phyloP scores from a whole-genome alignment of 2,329 filamentous ascomycete genomes.

The Hansfordia pulvinata region DNA sequence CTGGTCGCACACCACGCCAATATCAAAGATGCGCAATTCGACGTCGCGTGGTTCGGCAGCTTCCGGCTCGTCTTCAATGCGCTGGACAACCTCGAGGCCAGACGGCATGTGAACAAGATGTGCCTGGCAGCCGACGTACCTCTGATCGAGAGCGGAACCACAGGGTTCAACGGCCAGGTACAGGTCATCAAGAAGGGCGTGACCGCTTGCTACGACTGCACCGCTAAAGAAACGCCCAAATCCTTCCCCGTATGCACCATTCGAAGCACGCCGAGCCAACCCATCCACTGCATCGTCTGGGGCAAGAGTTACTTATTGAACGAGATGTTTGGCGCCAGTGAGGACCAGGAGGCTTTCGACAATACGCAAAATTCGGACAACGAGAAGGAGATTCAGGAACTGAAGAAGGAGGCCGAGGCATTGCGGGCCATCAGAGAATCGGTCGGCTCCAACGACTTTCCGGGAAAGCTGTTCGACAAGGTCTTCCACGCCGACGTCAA shows the following conservation, averaged over 20 bases:
- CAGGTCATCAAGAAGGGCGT: constrained; percentile 88
- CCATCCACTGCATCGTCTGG: constrained; percentile 98
- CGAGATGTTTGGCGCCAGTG: constrained; percentile 84
- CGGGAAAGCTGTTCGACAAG: constrained; percentile 77
- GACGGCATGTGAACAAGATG: constrained; percentile 95
- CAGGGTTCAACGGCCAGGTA: constrained; percentile 94
- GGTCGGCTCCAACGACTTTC: constrained; percentile 66
- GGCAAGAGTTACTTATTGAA: constrained; percentile 92
- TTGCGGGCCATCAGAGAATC: constrained; percentile 71
- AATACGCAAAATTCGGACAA: constrained; percentile 72
- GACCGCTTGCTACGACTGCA: constrained; percentile 95
- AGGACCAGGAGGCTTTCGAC: constrained; percentile 74
- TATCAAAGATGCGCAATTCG: constrained; percentile 82
- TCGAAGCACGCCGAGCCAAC: constrained; percentile 86
- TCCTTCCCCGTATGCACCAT: constrained; percentile 96
- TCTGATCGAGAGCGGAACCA: constrained; percentile 90
- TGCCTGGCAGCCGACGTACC: constrained; percentile 84
- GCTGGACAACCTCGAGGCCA: constrained; percentile 85
- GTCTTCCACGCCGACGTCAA: constrained; percentile 80
- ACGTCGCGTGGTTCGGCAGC: constrained; percentile 71
- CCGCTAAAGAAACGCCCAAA: constrained; percentile 78
- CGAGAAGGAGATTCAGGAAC: constrained; percentile 72
- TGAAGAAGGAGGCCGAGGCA: constrained; percentile 72
- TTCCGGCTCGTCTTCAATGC: constrained; percentile 93
- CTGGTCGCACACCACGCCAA: constrained; percentile 87